Evolutionary conservation across 257 asterid genomes (phyloP).

Genomic region (Thymus mandschuricus): DNA sequence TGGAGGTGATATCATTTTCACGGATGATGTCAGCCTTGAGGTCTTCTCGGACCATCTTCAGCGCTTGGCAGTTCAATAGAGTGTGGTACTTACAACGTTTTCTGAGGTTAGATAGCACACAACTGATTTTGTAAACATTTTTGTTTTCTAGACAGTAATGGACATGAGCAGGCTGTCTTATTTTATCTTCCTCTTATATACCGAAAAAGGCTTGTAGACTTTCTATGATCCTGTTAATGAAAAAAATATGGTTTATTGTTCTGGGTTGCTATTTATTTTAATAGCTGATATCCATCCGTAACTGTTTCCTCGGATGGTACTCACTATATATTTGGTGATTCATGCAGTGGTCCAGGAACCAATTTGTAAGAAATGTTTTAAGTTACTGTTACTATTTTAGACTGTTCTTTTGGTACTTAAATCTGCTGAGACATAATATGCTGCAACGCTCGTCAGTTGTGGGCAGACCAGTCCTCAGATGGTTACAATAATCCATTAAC

Average conservation of each 20-base stretch:
- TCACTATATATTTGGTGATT: not conserved
- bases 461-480: not conserved
- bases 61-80: constrained; percentile 91
- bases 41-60: constrained; percentile 97
- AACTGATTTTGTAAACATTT: constrained; percentile 46
- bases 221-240: constrained; percentile 30
- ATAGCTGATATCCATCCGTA: not conserved
- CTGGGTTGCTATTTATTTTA: constrained; percentile 6
- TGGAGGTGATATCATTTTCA: constrained; percentile 89
- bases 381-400: no score
- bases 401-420: not conserved
- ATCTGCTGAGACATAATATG: not conserved
- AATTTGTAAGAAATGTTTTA: not conserved
- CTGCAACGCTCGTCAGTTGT: not conserved
- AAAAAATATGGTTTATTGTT: constrained; percentile 18
- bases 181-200: constrained; percentile 24
- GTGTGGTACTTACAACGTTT: constrained; percentile 28
- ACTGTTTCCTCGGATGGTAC: not conserved
- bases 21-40: constrained; percentile 98
- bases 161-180: constrained; percentile 27
- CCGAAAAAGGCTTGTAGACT: constrained; percentile 29
- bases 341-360: not conserved
- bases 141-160: constrained; percentile 42
- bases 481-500: not conserved
- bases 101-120: constrained; percentile 50